phyloP scores from a whole-genome alignment of 1,284 basidiomycete genomes.

The Marasmius tenuissimus region DNA sequence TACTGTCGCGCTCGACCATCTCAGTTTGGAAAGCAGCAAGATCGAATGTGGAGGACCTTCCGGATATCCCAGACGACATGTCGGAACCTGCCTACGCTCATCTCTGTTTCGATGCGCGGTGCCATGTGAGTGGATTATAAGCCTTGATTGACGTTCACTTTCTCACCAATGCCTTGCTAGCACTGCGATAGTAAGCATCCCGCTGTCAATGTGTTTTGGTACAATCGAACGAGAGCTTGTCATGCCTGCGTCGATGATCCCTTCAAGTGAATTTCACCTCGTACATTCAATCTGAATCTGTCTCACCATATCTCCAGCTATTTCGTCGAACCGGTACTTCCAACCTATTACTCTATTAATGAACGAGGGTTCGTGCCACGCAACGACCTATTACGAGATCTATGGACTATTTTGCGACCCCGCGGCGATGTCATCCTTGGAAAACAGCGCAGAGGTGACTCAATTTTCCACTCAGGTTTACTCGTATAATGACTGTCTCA shows the following conservation, averaged over 20 bases:
- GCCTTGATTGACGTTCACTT: neutral
- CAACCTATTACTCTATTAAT: too few species aligned
- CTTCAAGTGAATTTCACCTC: too few species aligned
- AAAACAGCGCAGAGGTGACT: too few species aligned
- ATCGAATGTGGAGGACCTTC: neutral
- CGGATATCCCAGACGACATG: neutral
- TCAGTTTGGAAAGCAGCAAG: neutral
- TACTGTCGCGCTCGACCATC: neutral
- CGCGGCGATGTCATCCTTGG: too few species aligned
- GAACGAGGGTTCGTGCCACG: too few species aligned
- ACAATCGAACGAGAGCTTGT: neutral
- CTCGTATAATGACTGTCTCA: too few species aligned
- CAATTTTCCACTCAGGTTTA: too few species aligned
- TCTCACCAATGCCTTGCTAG: neutral
- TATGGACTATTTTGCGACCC: too few species aligned
- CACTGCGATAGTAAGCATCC: neutral
- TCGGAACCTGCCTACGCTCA: neutral
- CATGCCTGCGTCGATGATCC: neutral
- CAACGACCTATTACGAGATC: too few species aligned
- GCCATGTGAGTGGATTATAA: neutral
- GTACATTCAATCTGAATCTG: too few species aligned
- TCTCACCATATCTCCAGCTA: too few species aligned
- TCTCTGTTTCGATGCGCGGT: neutral
- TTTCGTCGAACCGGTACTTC: too few species aligned
- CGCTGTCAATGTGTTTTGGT: neutral